Conservation (phyloP, 1,284 basidiomycete genomes). For the Marasmius fiardii region DNA sequence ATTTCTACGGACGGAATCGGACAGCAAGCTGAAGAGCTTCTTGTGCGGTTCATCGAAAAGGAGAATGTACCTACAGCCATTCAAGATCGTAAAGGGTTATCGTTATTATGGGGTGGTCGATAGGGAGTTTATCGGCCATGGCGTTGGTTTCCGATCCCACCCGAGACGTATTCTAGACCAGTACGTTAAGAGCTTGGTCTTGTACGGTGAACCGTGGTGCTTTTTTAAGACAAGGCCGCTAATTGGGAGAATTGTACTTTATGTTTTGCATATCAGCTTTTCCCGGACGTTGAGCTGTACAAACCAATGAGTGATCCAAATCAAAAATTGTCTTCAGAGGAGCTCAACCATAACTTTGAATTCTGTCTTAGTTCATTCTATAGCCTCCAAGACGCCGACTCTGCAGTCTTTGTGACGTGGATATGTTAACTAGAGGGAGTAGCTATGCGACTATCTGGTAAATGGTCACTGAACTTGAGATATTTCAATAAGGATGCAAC, state of each 20-base stretch:
- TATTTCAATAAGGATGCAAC: no score
- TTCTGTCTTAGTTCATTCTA: conserved; percentile 16
- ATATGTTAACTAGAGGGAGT: not conserved
- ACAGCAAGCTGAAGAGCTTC: conserved; percentile 21
- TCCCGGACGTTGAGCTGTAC: conserved; percentile 13
- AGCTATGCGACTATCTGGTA: no score
- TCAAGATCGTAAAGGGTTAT: conserved; percentile 25
- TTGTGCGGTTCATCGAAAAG: conserved; percentile 23
- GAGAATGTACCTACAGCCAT: conserved; percentile 22
- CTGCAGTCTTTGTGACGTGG: not conserved
- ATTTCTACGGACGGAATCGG: conserved; percentile 24
- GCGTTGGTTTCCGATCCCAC: conserved; percentile 22
- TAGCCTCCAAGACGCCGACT: conserved; percentile 6
- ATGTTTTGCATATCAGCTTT: conserved; percentile 23
- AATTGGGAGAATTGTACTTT: not conserved
- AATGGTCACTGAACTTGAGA: not conserved
- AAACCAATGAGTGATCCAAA: conserved; percentile 19
- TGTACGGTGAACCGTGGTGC: conserved; percentile 28
- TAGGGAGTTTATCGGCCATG: conserved; percentile 23
- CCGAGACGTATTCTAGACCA: conserved; percentile 21
- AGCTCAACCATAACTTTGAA: conserved; percentile 4
- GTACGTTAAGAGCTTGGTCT: conserved; percentile 25
- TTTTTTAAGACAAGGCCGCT: no score
- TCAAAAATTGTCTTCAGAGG: not conserved
- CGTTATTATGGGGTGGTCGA: conserved; percentile 31